phyloP scores from a whole-genome alignment of 2,329 filamentous ascomycete species.

The Neonectria hederae region DNA sequence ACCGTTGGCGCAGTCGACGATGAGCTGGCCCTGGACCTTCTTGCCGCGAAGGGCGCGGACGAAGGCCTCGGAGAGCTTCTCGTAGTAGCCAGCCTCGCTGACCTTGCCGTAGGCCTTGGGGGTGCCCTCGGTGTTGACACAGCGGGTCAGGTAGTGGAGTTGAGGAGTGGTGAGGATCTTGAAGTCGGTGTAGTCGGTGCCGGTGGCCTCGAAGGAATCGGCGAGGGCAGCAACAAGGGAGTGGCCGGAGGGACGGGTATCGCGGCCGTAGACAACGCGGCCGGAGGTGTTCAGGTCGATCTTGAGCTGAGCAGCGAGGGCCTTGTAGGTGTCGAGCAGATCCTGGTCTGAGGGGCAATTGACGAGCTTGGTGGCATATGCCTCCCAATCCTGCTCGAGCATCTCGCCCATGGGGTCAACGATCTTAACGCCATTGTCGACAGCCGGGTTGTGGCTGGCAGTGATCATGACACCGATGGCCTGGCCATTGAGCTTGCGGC shows the following conservation, averaged over 20 bases:
- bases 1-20: conserved; percentile 95
- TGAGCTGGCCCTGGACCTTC: conserved; percentile 77
- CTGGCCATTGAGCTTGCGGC: conserved; percentile 87
- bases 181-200: conserved; percentile 81
- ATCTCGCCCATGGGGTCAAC: conserved; percentile 98
- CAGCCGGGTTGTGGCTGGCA: conserved; percentile 89
- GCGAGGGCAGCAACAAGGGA: conserved; percentile 81
- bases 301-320: conserved; percentile 78
- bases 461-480: conserved; percentile 98
- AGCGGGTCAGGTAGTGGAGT: conserved; percentile 94
- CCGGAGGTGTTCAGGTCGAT: conserved; percentile 76
- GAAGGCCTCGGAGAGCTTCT: conserved; percentile 89
- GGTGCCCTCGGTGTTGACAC: conserved; percentile 90
- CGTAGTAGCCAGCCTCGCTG: conserved; percentile 92
- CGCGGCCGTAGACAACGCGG: conserved; percentile 88
- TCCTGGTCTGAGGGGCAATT: conserved; percentile 82
- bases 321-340: conserved; percentile 79
- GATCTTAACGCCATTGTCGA: conserved; percentile 93
- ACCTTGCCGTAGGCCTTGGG: conserved; percentile 87
- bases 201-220: conserved; percentile 80
- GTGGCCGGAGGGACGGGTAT: conserved; percentile 92
- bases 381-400: conserved; percentile 96
- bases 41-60: conserved; percentile 81
- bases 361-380: conserved; percentile 85
- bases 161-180: conserved; percentile 97